These are phyloP conservation scores for Aspergillus calidoustus DNA, from an alignment of 2,329 filamentous ascomycete genomes.

Conservation along the genomic window DNA sequence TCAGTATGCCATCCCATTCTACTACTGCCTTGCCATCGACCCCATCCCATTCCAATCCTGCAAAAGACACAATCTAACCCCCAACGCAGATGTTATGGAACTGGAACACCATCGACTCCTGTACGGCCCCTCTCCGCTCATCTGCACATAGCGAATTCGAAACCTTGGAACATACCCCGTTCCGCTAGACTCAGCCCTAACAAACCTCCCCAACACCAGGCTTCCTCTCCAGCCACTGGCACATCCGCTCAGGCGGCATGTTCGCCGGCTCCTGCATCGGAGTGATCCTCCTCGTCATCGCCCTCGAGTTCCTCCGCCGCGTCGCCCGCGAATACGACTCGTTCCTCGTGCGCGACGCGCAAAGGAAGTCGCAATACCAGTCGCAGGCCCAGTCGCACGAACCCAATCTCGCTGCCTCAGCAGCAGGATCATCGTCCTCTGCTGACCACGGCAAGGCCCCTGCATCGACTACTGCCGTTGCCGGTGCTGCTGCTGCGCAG, in stretches of 20 bases:
- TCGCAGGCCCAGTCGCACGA: background rate
- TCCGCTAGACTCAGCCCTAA: background rate
- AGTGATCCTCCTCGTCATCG: slow-evolving; percentile 72
- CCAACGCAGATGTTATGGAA: slow-evolving; percentile 37
- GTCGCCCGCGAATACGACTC: slow-evolving; percentile 73
- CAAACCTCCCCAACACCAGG: slow-evolving; percentile 37
- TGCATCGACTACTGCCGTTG: background rate
- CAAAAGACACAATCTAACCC: background rate
- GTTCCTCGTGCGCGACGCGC: slow-evolving; percentile 61
- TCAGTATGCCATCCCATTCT: slow-evolving; percentile 24
- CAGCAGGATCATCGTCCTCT: background rate
- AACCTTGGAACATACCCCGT: background rate
- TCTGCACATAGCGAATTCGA: no score
- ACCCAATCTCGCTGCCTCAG: background rate
- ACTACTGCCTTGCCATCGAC: background rate
- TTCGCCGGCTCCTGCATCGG: slow-evolving; percentile 83
- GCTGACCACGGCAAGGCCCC: background rate
- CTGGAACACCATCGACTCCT: slow-evolving; percentile 35
- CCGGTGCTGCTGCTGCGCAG: background rate
- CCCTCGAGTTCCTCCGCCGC: slow-evolving; percentile 74
- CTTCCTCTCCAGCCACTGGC: slow-evolving; percentile 74
- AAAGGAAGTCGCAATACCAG: slow-evolving; percentile 35
- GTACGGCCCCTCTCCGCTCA: slow-evolving; percentile 11
- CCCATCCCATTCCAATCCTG: background rate
- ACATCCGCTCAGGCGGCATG: slow-evolving; percentile 69